phyloP scores from a whole-genome alignment of 768 basidiomycete genomes.

The Mycena floridula region DNA sequence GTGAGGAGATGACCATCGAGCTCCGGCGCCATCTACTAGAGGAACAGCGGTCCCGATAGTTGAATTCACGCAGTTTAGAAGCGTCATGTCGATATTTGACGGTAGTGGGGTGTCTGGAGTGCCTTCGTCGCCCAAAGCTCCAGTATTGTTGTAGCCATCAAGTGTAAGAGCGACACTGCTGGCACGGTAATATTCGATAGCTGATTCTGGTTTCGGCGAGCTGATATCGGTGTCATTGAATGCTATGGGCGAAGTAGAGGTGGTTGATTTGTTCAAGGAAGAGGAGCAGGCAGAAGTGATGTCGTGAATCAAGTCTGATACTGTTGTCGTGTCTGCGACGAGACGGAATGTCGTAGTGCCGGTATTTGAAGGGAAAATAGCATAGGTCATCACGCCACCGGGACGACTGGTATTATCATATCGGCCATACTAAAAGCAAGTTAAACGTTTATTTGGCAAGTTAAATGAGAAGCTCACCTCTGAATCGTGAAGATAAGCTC shows the following conservation, averaged over 20 bases:
- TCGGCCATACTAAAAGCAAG: conserved; percentile 23
- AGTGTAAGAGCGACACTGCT: conserved; percentile 57
- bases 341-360: conserved; percentile 25
- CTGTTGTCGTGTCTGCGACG: conserved; percentile 29
- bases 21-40: conserved; percentile 40
- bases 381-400: conserved; percentile 26
- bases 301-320: conserved; percentile 22
- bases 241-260: conserved; percentile 11
- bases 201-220: conserved; percentile 40
- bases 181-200: conserved; percentile 64
- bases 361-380: conserved; percentile 21
- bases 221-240: conserved; percentile 24
- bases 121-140: conserved; percentile 35
- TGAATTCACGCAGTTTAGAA: conserved; percentile 53
- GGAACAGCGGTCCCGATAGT: conserved; percentile 58
- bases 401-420: conserved; percentile 25
- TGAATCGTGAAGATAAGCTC: conserved; percentile 24
- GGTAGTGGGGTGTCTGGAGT: conserved; percentile 45
- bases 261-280: conserved; percentile 20
- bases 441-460: not conserved
- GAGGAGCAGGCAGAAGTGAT: conserved; percentile 29
- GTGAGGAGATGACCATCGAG: no score
- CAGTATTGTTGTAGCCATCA: conserved; percentile 64
- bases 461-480: conserved; percentile 24
- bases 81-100: conserved; percentile 35